A percentile compares a stretch with the other conserved stretches of the same genome.
These are phyloP conservation scores for Nyssa sinensis DNA, from an alignment of 148 eudicot species.

Conservation along the genomic window DNA sequence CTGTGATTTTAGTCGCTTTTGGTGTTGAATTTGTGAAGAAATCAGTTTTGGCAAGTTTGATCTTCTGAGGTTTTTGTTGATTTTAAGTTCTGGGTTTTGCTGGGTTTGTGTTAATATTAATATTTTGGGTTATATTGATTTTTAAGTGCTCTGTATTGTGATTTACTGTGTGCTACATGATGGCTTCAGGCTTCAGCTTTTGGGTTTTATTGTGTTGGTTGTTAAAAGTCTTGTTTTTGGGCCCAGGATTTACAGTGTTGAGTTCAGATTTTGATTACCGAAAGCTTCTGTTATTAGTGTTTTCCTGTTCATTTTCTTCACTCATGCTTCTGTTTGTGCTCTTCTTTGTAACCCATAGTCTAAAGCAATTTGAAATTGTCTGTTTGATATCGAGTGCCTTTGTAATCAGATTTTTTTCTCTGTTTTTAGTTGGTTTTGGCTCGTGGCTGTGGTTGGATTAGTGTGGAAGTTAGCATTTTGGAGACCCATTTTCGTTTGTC, in stretches of 20 bases:
- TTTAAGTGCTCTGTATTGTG: not conserved
- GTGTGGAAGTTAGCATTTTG: not conserved
- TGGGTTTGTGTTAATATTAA: not conserved
- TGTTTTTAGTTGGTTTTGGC: not conserved
- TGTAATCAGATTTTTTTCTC: not conserved
- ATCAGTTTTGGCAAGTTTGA: not conserved
- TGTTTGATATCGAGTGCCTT: not conserved
- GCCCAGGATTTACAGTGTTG: not conserved
- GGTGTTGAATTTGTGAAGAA: not conserved
- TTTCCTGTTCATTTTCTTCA: not conserved
- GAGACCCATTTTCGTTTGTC: not conserved
- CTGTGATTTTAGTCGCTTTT: not conserved
- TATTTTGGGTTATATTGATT: not conserved
- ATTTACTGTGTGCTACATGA: not conserved
- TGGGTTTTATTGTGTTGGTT: not conserved
- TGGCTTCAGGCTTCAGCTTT: too few species aligned
- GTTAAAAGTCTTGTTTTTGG: constrained; percentile 8
- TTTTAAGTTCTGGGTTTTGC: constrained; percentile 20
- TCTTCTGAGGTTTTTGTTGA: not conserved
- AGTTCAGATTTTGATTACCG: constrained; percentile 3
- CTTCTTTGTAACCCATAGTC: not conserved
- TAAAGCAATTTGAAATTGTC: not conserved
- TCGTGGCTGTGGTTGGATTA: not conserved
- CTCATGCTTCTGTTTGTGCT: not conserved
- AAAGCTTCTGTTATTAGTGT: not conserved